Evolutionary conservation across 305 asterid genomes (phyloP).

Genomic region (Ajuga reptans): DNA sequence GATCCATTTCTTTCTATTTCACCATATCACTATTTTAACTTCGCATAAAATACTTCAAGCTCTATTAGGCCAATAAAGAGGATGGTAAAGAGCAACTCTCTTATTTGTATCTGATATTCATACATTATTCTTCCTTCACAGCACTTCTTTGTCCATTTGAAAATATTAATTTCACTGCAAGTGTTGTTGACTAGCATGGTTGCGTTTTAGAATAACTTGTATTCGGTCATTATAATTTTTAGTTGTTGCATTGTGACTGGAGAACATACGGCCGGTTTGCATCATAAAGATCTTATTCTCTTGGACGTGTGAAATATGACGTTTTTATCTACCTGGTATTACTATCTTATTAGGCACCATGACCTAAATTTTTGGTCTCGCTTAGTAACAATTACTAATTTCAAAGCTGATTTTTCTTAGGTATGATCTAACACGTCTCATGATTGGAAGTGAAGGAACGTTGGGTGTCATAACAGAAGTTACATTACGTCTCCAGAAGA

Average conservation of each 20-base stretch:
- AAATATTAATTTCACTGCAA: not conserved
- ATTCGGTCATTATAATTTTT: not conserved
- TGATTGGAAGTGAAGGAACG: conserved; percentile 98
- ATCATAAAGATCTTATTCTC: not conserved
- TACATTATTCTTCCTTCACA: not conserved
- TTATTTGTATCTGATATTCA: not conserved
- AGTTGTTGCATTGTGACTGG: not conserved
- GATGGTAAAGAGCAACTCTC: not conserved
- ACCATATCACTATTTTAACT: not conserved
- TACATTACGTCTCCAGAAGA: conserved; percentile 86
- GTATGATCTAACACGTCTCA: conserved; percentile 83
- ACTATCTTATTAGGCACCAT: not conserved
- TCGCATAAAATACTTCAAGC: not conserved
- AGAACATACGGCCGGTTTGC: not conserved
- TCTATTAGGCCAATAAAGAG: not conserved
- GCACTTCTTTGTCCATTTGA: not conserved
- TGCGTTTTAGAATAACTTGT: not conserved
- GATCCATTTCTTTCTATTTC: not conserved
- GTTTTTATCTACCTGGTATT: not conserved
- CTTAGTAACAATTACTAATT: not conserved
- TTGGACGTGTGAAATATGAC: too few relatives aligned
- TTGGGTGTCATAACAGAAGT: conserved; percentile 90
- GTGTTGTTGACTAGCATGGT: not conserved
- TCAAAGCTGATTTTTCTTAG: conserved; percentile 32
- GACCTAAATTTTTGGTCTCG: not conserved